phyloP scores from a whole-genome alignment of 176 grass and related monocot species.

The Hordeum marinum region DNA sequence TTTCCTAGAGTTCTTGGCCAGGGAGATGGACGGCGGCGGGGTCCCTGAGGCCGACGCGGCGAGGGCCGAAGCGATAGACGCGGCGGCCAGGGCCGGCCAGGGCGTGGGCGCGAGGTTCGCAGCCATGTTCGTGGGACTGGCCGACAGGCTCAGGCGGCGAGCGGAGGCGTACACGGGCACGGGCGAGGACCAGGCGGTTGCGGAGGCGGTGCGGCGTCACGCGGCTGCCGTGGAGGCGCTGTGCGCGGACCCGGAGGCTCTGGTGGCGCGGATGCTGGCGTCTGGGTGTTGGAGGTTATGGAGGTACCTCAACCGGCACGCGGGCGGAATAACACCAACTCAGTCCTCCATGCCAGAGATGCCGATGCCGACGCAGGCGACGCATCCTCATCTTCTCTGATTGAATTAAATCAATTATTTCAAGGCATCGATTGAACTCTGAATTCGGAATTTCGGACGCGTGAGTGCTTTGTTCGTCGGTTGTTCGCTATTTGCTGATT shows the following conservation, averaged over 20 bases:
- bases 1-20: not conserved
- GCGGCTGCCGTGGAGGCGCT: not conserved
- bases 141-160: not conserved
- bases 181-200: too few relatives aligned
- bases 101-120: not conserved
- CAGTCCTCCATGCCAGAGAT: not conserved
- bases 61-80: not conserved
- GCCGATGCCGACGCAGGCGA: not conserved
- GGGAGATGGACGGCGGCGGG: not conserved
- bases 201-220: not conserved
- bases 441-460: too few relatives aligned
- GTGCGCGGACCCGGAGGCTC: not conserved
- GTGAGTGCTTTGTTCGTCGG: too few relatives aligned
- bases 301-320: not conserved
- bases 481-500: too few relatives aligned
- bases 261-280: not conserved
- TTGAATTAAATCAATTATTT: too few relatives aligned
- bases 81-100: not conserved
- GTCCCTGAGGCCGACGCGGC: not conserved
- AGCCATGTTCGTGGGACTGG: not conserved
- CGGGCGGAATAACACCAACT: not conserved
- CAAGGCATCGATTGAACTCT: too few relatives aligned
- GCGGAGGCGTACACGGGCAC: not conserved
- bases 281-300: not conserved
- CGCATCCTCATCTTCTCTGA: too few relatives aligned